Conservation (phyloP, 2,329 filamentous ascomycete genomes). For the Verticillium dahliae region DNA sequence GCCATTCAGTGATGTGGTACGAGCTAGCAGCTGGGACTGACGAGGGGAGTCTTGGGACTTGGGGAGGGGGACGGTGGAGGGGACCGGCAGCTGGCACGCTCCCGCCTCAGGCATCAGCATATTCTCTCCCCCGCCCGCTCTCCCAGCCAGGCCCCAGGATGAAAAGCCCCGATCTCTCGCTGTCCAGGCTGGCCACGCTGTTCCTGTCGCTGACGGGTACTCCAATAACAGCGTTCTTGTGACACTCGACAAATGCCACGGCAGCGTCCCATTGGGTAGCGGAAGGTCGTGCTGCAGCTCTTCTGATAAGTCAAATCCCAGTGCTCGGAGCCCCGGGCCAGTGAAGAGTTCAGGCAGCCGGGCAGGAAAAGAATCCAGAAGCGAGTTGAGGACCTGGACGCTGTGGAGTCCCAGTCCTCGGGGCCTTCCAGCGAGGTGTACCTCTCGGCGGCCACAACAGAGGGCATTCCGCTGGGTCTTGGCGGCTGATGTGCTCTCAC, state of each 20-base stretch:
- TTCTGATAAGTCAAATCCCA: neutral
- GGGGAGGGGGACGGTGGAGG: neutral
- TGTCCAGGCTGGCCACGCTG: neutral
- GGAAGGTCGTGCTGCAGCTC: neutral
- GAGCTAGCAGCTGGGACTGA: neutral
- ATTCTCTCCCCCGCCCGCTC: neutral
- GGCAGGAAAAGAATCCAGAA: neutral
- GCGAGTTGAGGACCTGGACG: neutral
- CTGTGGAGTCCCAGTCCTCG: neutral
- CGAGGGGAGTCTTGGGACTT: too few relatives aligned
- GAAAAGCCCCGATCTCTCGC: neutral
- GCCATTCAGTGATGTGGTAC: neutral
- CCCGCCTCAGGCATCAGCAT: neutral
- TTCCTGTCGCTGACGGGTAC: neutral
- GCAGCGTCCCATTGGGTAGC: neutral
- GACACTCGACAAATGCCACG: neutral
- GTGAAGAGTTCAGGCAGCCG: neutral
- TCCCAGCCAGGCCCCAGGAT: neutral
- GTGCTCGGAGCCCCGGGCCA: neutral
- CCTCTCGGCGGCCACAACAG: too few relatives aligned
- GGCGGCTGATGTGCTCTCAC: too few relatives aligned
- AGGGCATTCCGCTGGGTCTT: too few relatives aligned
- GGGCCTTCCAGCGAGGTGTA: neutral
- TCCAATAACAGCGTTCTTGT: neutral
- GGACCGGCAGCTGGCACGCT: neutral